A percentile compares a stretch with the other conserved stretches of the same genome.
phyloP scores from a whole-genome alignment of 2,329 filamentous ascomycete species.

The Apiospora saccharicola region DNA sequence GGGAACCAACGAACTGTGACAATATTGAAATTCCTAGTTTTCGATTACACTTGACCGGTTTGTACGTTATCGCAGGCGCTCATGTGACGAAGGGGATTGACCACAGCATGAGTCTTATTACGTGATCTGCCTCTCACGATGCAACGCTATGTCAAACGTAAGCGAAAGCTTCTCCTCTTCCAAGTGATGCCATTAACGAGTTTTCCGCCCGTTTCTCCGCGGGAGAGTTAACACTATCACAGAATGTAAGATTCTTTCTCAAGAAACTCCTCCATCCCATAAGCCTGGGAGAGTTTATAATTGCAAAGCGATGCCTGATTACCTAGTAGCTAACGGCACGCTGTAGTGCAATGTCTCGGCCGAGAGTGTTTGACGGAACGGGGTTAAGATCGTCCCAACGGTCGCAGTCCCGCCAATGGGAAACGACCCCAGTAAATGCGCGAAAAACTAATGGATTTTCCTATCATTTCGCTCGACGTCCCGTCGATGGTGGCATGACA shows the following conservation, averaged over 20 bases:
- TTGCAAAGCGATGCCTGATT: background rate
- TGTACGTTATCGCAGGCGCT: no score
- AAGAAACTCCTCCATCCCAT: background rate
- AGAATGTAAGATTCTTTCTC: background rate
- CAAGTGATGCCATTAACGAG: background rate
- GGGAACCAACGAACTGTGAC: no score
- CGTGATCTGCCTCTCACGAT: background rate
- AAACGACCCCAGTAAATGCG: background rate
- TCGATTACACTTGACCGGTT: no score
- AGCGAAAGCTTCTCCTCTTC: constrained; percentile 2
- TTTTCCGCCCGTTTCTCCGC: background rate
- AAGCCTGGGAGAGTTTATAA: background rate
- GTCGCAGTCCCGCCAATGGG: background rate
- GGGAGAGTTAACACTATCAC: background rate
- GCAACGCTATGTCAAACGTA: background rate
- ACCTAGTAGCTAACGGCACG: background rate
- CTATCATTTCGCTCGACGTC: background rate
- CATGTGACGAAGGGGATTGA: background rate
- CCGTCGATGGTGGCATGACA: background rate
- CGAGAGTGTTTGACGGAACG: background rate
- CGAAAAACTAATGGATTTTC: background rate
- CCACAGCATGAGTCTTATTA: background rate
- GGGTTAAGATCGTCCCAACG: background rate
- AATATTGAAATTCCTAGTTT: no score
- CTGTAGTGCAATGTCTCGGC: background rate